These are phyloP conservation scores for Quillaja saponaria DNA, from an alignment of 306 rosid species.

Conservation along the genomic window DNA sequence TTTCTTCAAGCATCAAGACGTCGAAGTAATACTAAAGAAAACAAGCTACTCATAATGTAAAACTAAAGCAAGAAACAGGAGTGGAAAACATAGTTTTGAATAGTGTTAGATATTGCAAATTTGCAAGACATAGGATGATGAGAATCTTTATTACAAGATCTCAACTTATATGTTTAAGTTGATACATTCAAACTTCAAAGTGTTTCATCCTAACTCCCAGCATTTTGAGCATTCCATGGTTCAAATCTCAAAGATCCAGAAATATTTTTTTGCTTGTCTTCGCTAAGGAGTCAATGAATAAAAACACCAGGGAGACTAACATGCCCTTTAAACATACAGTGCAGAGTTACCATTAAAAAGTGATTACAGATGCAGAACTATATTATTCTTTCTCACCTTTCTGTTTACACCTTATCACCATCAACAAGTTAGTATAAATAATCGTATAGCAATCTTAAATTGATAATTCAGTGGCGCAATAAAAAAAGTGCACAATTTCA, in stretches of 20 bases:
- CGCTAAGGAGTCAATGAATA: constrained; percentile 9
- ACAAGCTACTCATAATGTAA: constrained; percentile 18
- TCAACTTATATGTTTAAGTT: background rate
- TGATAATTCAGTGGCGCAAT: no score
- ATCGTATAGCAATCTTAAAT: constrained; percentile 18
- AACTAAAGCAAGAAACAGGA: constrained; percentile 7
- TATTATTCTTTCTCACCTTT: constrained; percentile 4
- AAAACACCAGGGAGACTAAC: background rate
- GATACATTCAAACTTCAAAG: constrained; percentile 9
- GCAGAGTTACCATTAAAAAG: no score
- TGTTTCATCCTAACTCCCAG: constrained; percentile 12
- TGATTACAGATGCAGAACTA: no score
- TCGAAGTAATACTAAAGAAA: constrained; percentile 32
- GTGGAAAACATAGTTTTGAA: no score
- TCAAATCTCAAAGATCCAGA: constrained; percentile 3
- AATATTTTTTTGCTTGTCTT: constrained; percentile 10
- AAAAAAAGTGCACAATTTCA: no score
- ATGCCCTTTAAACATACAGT: no score
- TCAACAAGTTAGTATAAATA: constrained; percentile 4
- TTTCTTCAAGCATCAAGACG: constrained; percentile 47
- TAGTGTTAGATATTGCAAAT: no score
- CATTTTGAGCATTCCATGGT: constrained; percentile 13
- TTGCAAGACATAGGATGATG: background rate
- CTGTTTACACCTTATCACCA: background rate
- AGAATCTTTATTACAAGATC: constrained; percentile 11